Conservation (phyloP, 1,139 yeast species). For the Tardiomyces digboiensis region DNA sequence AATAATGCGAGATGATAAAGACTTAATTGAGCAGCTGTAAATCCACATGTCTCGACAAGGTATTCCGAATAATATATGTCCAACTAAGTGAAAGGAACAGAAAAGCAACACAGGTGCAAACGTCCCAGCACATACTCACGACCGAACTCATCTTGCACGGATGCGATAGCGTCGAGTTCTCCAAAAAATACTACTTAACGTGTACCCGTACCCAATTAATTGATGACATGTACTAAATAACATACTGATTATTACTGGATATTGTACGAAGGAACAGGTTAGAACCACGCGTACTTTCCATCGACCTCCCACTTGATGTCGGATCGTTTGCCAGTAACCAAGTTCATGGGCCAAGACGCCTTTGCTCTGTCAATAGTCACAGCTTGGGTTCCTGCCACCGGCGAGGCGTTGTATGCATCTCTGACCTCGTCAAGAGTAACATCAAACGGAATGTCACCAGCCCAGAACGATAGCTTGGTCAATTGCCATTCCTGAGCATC, state of each 20-base stretch:
- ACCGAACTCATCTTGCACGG: not conserved
- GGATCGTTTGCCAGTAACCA: slow-evolving; percentile 6
- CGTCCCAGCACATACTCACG: not conserved
- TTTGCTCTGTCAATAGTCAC: slow-evolving; percentile 7
- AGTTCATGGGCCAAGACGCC: slow-evolving; percentile 22
- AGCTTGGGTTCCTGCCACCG: slow-evolving; percentile 3
- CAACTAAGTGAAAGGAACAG: no score
- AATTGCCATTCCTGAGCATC: slow-evolving; percentile 19
- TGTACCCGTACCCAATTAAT: no score
- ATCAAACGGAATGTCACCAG: slow-evolving; percentile 17
- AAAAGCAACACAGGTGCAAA: no score
- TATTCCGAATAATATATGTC: no score
- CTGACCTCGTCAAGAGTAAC: slow-evolving; percentile 8
- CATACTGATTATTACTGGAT: no score
- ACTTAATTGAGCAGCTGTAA: no score
- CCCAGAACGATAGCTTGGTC: slow-evolving; percentile 15
- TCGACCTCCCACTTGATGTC: slow-evolving; percentile 17
- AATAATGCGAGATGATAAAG: not conserved
- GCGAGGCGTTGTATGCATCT: slow-evolving; percentile 3
- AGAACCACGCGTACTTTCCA: slow-evolving; percentile 26
- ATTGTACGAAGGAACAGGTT: no score
- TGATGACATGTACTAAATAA: no score
- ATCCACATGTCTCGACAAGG: no score
- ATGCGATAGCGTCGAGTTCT: no score
- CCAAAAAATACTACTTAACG: no score